These are phyloP conservation scores for Nyctanthes arbortristis DNA, from an alignment of 257 asterid genomes.

Conservation along the genomic window DNA sequence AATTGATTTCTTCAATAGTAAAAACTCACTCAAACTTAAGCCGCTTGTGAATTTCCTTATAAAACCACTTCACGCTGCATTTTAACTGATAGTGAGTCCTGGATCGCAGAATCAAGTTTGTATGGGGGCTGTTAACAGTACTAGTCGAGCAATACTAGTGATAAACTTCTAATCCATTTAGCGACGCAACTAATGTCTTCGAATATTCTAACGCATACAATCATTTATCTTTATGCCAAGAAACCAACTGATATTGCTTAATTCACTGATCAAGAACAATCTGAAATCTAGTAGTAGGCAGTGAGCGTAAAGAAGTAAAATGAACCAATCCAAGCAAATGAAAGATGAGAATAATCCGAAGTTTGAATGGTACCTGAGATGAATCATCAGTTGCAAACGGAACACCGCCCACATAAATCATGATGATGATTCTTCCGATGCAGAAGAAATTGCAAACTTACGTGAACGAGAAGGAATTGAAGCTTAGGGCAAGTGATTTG, in stretches of 20 bases:
- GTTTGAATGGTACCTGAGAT: constrained; percentile 45
- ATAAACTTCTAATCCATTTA: not conserved
- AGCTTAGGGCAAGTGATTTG: not conserved
- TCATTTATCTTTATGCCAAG: not conserved
- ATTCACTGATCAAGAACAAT: not conserved
- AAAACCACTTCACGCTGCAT: too few relatives aligned
- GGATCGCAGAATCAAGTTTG: too few relatives aligned
- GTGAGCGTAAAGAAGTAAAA: not conserved
- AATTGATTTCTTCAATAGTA: too few relatives aligned
- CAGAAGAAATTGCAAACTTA: not conserved
- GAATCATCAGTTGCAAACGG: constrained; percentile 44
- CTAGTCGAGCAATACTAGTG: not conserved
- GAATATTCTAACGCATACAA: not conserved
- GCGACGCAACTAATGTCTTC: not conserved
- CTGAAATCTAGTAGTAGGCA: not conserved
- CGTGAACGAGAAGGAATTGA: not conserved
- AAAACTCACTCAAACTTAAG: too few relatives aligned
- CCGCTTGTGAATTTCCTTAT: too few relatives aligned
- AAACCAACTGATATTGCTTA: not conserved
- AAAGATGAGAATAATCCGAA: not conserved
- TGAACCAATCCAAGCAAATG: not conserved
- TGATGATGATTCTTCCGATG: constrained; percentile 16
- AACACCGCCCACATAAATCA: constrained; percentile 72
- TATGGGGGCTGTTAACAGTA: not conserved
- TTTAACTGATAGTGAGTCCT: too few relatives aligned